Percentiles rank a stretch among this genome's conserved stretches.
Evolutionary conservation across 768 basidiomycete genomes (phyloP).

Genomic region (Agaricus bisporus): DNA sequence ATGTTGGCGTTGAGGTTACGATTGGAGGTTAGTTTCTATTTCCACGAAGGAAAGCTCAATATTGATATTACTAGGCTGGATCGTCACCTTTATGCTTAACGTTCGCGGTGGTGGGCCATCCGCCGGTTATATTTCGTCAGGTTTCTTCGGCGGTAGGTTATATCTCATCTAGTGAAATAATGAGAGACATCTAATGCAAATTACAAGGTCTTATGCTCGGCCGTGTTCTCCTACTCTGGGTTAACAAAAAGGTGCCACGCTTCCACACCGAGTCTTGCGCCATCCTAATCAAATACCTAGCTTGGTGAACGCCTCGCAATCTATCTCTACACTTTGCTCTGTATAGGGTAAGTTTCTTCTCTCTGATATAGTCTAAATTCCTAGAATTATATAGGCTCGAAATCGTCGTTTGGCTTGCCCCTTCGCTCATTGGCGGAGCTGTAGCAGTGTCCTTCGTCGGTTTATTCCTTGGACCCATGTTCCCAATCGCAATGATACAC

Average conservation of each 20-base stretch:
- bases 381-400: slow-evolving; percentile 41
- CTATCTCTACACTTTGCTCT: slow-evolving; percentile 44
- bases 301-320: slow-evolving; percentile 50
- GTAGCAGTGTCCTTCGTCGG: slow-evolving; percentile 62
- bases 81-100: slow-evolving; percentile 49
- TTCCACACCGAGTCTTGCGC: background rate
- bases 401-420: slow-evolving; percentile 63
- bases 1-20: slow-evolving; percentile 66
- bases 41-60: background rate
- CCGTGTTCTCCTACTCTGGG: slow-evolving; percentile 47
- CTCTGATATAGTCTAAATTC: background rate
- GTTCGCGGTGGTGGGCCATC: slow-evolving; percentile 31
- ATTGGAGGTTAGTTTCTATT: slow-evolving; percentile 32
- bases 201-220: slow-evolving; percentile 47
- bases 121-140: slow-evolving; percentile 49
- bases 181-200: background rate
- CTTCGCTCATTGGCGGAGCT: slow-evolving; percentile 57
- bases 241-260: slow-evolving; percentile 41
- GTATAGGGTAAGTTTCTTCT: slow-evolving; percentile 37
- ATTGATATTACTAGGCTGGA: slow-evolving; percentile 47
- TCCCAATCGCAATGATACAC: slow-evolving; percentile 69
- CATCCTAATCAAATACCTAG: slow-evolving; percentile 17
- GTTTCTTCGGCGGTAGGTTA: slow-evolving; percentile 40
- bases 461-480: slow-evolving; percentile 69
- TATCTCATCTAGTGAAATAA: background rate